A percentile compares a stretch with the other conserved stretches of the same genome.
Conservation (phyloP, 2,329 filamentous ascomycete genomes). For the Pseudocercospora fijiensis region DNA sequence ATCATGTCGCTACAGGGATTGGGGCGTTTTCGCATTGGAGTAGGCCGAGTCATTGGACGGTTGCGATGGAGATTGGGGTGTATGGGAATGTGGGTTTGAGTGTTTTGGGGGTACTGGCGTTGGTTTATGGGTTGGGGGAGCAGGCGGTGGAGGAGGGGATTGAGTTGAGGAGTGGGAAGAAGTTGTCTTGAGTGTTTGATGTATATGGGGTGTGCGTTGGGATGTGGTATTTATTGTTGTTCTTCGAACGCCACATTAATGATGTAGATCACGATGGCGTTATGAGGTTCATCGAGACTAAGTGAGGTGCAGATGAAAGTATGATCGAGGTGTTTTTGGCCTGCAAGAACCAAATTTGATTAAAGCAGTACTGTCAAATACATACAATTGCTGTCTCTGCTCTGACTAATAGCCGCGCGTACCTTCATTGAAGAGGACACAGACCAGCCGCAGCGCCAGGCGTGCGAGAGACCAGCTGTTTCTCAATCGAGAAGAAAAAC, state of each 20-base stretch:
- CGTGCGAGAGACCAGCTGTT: constrained; percentile 8
- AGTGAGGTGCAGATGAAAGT: neutral
- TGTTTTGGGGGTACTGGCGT: constrained; percentile 32
- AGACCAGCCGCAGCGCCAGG: constrained; percentile 21
- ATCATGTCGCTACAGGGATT: constrained; percentile 39
- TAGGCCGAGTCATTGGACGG: constrained; percentile 35
- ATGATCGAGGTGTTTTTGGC: neutral
- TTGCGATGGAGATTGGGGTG: constrained; percentile 39
- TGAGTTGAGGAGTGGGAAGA: constrained; percentile 21
- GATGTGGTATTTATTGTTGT: too few species aligned
- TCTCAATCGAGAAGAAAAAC: constrained; percentile 2
- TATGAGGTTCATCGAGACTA: neutral
- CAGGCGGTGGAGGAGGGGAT: constrained; percentile 21
- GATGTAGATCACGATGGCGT: neutral
- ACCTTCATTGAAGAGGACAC: constrained; percentile 20
- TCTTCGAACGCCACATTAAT: too few species aligned
- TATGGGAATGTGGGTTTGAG: constrained; percentile 37
- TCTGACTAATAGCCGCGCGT: constrained; percentile 20
- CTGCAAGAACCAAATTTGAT: constrained; percentile 6
- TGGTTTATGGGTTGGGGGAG: constrained; percentile 29
- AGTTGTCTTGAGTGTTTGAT: constrained; percentile 16
- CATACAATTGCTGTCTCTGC: constrained; percentile 9
- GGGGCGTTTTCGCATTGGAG: constrained; percentile 39
- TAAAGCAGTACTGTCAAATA: constrained; percentile 10
- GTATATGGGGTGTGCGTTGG: too few species aligned